Evolutionary conservation across 257 asterid genomes (phyloP).

Genomic region (Jacaranda copaia): DNA sequence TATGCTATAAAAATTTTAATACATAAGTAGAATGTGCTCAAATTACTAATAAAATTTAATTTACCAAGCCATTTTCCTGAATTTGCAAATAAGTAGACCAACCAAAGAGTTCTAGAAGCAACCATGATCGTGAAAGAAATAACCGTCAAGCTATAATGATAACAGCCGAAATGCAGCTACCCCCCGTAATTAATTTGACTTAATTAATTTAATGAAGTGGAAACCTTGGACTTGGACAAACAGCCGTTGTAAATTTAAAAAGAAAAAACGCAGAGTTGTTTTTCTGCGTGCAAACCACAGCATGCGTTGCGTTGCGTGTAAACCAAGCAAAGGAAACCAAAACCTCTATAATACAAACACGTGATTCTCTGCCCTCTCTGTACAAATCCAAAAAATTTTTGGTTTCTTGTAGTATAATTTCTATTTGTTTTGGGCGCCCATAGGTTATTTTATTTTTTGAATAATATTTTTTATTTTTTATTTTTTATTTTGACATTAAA

Average conservation of each 20-base stretch:
- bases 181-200: too few species aligned
- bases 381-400: neutral
- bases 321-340: constrained; percentile 29
- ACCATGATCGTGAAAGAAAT: neutral
- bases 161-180: neutral
- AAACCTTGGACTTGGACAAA: neutral
- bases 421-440: neutral
- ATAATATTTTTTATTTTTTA: too few species aligned
- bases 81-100: too few species aligned
- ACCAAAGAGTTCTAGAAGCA: neutral
- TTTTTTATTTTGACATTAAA: too few species aligned
- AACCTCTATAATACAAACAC: neutral
- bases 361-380: neutral
- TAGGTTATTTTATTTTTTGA: neutral
- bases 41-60: too few species aligned
- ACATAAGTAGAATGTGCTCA: too few species aligned
- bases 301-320: constrained; percentile 39
- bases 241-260: neutral
- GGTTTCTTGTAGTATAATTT: too few species aligned
- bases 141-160: neutral
- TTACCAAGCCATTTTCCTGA: too few species aligned
- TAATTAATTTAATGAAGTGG: neutral
- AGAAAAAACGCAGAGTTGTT: neutral
- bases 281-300: constrained; percentile 19
- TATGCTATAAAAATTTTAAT: too few species aligned